Evolutionary conservation across 2,329 filamentous ascomycete species (phyloP).

Genomic region (Pseudogymnoascus sp.): DNA sequence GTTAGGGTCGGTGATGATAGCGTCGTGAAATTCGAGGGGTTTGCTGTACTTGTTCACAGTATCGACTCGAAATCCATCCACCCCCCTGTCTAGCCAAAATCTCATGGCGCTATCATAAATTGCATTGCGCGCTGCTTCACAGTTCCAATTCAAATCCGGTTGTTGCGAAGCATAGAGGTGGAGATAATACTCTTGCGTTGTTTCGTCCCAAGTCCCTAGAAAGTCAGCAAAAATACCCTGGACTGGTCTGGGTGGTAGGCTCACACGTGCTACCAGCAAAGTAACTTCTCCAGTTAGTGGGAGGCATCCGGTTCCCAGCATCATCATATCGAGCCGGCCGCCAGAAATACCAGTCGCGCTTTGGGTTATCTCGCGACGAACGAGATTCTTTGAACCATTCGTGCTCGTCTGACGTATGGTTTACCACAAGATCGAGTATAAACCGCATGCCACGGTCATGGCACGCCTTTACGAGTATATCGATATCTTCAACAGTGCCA

Average conservation of each 20-base stretch:
- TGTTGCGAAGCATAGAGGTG: conserved; percentile 69
- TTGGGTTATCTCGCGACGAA: conserved; percentile 41
- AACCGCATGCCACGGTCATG: conserved; percentile 60
- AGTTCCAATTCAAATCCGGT: conserved; percentile 80
- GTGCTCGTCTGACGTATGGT: conserved; percentile 67
- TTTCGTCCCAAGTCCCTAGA: conserved; percentile 50
- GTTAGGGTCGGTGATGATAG: conserved; percentile 43
- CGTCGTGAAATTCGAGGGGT: conserved; percentile 49
- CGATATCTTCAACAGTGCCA: conserved; percentile 59
- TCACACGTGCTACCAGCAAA: conserved; percentile 58
- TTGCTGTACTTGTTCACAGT: conserved; percentile 70
- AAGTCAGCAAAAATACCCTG: conserved; percentile 10
- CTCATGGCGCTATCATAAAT: conserved; percentile 67
- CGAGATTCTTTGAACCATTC: conserved; percentile 54
- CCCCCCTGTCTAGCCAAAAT: conserved; percentile 71
- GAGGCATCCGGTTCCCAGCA: conserved; percentile 56
- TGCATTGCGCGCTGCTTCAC: conserved; percentile 57
- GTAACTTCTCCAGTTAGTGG: conserved; percentile 65
- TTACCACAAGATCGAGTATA: conserved; percentile 70
- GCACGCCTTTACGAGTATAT: conserved; percentile 51
- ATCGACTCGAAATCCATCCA: conserved; percentile 66
- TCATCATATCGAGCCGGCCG: conserved; percentile 44
- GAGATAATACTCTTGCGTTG: conserved; percentile 67
- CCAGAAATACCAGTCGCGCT: conserved; percentile 62
- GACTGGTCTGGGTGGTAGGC: background rate